A percentile compares a stretch with the other conserved stretches of the same genome.
phyloP scores from a whole-genome alignment of 78 protist species.

The Cavenderia fasciculata region DNA sequence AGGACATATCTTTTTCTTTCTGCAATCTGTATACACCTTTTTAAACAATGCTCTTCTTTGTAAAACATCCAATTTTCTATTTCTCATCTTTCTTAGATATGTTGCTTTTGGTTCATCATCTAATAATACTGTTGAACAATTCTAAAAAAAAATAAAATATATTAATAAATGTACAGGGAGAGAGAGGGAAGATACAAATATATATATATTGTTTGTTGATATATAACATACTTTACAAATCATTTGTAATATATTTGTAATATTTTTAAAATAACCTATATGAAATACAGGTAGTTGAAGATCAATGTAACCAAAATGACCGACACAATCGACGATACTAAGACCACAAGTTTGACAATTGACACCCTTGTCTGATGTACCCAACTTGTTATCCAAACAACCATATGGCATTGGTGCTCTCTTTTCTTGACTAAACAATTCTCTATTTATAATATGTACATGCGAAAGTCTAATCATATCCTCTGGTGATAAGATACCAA shows the following conservation, averaged over 20 bases:
- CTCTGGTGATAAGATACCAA: conserved; percentile 69
- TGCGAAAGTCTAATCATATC: conserved; percentile 75
- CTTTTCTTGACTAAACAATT: conserved; percentile 24
- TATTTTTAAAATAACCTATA: conserved; percentile 93
- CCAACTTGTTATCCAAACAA: conserved; percentile 63
- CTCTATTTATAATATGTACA: conserved; percentile 59
- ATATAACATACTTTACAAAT: conserved; percentile 90
- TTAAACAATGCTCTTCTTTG: conserved; percentile 67
- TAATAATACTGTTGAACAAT: conserved; percentile 42
- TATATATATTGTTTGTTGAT: conserved; percentile 78
- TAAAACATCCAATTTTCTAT: conserved; percentile 46
- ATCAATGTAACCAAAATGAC: conserved; percentile 97
- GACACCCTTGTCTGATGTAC: conserved; percentile 48
- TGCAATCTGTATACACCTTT: conserved; percentile 65
- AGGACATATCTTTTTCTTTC: conserved; percentile 84
- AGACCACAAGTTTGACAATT: conserved; percentile 76
- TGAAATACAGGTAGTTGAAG: conserved; percentile 98
- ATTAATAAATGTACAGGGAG: too few species aligned
- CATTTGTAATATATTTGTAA: conserved; percentile 82
- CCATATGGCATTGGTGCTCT: conserved; percentile 67
- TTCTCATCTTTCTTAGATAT: conserved; percentile 63
- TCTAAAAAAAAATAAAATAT: background rate
- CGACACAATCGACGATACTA: conserved; percentile 92
- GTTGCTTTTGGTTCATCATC: conserved; percentile 32
- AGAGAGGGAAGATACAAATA: background rate